phyloP scores from a whole-genome alignment of 805 yeast genomes.

The Candida germanica region DNA sequence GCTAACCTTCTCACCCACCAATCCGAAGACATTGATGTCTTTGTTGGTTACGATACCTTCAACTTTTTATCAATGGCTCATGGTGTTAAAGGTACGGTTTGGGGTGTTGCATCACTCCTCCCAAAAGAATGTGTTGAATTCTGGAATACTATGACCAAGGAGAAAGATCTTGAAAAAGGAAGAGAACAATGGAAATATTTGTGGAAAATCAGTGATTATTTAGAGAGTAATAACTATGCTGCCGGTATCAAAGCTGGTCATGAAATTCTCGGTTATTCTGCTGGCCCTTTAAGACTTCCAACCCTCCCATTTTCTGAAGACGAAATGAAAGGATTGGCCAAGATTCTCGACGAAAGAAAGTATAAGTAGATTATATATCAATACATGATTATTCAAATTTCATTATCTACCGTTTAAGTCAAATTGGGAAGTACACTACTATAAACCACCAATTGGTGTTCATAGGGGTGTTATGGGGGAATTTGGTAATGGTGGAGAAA shows the following conservation, averaged over 20 bases:
- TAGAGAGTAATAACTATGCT: conserved; percentile 13
- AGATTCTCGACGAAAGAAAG: conserved; percentile 11
- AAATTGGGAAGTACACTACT: neutral
- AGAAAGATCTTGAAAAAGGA: conserved; percentile 9
- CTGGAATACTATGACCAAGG: conserved; percentile 10
- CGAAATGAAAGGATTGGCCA: conserved; percentile 8
- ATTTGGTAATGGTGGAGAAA: too few relatives aligned
- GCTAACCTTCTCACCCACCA: conserved; percentile 14
- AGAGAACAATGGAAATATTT: conserved; percentile 16
- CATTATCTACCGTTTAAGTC: neutral
- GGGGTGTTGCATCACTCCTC: conserved; percentile 16
- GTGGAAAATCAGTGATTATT: conserved; percentile 14
- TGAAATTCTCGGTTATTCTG: conserved; percentile 13
- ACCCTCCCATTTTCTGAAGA: conserved; percentile 12
- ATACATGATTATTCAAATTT: neutral
- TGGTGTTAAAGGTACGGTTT: conserved; percentile 12
- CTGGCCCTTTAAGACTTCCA: conserved; percentile 15
- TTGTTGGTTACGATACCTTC: conserved; percentile 14
- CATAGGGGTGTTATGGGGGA: neutral
- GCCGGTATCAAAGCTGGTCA: conserved; percentile 15
- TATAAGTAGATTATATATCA: conserved; percentile 11
- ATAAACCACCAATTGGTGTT: neutral
- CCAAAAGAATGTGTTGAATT: conserved; percentile 15
- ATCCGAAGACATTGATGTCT: conserved; percentile 7
- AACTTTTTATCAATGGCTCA: conserved; percentile 14